Percentiles rank a stretch among this genome's conserved stretches.
These are phyloP conservation scores for Adansonia digitata DNA, from an alignment of 345 rosid species.

Conservation along the genomic window DNA sequence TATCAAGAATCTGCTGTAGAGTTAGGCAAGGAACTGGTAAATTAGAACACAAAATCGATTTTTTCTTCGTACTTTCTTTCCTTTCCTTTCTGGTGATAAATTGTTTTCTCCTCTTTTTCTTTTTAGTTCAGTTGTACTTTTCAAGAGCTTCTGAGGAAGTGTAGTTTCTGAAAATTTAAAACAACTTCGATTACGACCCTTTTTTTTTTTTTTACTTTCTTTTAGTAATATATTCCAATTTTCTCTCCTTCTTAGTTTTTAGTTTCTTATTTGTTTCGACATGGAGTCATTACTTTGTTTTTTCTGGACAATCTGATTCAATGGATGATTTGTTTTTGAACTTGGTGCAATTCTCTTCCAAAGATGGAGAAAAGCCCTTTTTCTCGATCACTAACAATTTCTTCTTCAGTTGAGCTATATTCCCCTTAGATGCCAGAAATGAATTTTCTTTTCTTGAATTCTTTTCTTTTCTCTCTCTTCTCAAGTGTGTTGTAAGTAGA, in stretches of 20 bases:
- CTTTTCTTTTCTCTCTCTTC: background rate
- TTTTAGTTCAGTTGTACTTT: background rate
- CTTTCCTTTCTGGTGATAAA: background rate
- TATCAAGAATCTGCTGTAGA: conserved; percentile 83
- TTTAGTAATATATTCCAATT: background rate
- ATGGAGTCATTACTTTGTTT: background rate
- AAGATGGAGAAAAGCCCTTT: background rate
- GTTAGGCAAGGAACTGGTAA: conserved; percentile 78
- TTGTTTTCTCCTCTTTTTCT: background rate
- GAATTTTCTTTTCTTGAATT: background rate
- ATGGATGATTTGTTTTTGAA: background rate
- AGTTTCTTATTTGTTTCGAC: background rate
- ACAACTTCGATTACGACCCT: background rate
- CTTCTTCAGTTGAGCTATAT: background rate
- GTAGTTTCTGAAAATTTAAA: background rate
- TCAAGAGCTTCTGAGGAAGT: background rate
- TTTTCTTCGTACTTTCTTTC: background rate
- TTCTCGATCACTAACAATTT: no score
- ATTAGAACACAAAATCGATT: background rate
- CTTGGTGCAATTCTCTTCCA: background rate
- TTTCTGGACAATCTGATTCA: background rate
- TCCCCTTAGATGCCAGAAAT: conserved; percentile 5
- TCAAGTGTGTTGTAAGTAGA: conserved; percentile 22
- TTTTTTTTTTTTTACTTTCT: background rate
- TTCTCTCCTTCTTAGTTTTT: background rate